Percentiles rank a stretch among this genome's conserved stretches.
Evolutionary conservation across 371 early-diverging fungal species (phyloP).

Genomic region (Mucor piriformis): DNA sequence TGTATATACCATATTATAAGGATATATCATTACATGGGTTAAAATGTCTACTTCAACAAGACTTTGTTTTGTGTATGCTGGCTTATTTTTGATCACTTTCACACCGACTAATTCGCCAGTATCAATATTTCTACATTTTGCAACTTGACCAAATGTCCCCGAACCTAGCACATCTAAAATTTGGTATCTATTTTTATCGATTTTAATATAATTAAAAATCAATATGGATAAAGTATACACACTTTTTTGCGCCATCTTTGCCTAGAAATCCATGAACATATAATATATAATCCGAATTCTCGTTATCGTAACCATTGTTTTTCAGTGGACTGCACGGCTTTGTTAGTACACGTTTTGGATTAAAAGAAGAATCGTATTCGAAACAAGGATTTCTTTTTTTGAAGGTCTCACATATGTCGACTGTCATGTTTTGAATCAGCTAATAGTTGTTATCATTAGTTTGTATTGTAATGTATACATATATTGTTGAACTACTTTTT

Average conservation of each 20-base stretch:
- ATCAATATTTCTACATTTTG: conserved; percentile 85
- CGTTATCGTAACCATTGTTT: conserved; percentile 93
- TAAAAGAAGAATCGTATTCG: conserved; percentile 67
- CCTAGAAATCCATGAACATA: conserved; percentile 84
- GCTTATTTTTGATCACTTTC: conserved; percentile 96
- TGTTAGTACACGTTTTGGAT: conserved; percentile 93
- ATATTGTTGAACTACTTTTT: background rate
- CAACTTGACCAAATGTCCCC: conserved; percentile 99
- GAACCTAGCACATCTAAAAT: conserved; percentile 91
- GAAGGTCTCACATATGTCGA: conserved; percentile 69
- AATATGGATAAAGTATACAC: background rate
- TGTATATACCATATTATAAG: background rate
- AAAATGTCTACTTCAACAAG: conserved; percentile 94
- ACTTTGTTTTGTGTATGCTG: conserved; percentile 94
- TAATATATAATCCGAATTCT: conserved; percentile 90
- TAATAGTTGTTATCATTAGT: background rate
- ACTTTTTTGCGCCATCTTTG: conserved; percentile 7
- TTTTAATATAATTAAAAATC: background rate
- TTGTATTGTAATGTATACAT: background rate
- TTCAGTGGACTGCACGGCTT: conserved; percentile 83
- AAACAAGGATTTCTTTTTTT: conserved; percentile 75
- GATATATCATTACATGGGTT: conserved; percentile 56
- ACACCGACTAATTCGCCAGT: conserved; percentile 91
- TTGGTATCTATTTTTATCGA: conserved; percentile 55
- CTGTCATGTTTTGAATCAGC: conserved; percentile 49